Evolutionary conservation across 768 basidiomycete genomes (phyloP).

Genomic region (Sporobolomyces pararoseus): DNA sequence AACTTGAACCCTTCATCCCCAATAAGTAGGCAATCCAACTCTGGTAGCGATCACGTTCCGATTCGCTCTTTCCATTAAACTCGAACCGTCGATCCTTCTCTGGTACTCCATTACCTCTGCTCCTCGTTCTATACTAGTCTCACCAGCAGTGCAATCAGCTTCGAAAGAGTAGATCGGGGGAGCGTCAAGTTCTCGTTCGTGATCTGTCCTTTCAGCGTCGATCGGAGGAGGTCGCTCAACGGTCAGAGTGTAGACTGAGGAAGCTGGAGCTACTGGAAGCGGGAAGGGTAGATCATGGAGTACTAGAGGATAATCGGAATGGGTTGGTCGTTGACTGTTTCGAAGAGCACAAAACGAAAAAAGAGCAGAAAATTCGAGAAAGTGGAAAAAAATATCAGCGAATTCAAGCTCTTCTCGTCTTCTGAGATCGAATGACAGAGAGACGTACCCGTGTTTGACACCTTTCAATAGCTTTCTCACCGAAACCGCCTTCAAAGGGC

Average conservation of each 20-base stretch:
- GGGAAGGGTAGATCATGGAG: constrained; percentile 34
- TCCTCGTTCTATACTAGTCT: constrained; percentile 18
- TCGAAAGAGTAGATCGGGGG: constrained; percentile 22
- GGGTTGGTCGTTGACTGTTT: constrained; percentile 23
- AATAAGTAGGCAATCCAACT: constrained; percentile 1
- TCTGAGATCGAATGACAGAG: too few relatives aligned
- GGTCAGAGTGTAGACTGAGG: constrained; percentile 15
- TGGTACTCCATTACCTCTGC: not conserved
- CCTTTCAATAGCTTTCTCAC: not conserved
- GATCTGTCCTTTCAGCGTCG: not conserved
- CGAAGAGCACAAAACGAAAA: too few relatives aligned
- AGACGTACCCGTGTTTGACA: constrained; percentile 3
- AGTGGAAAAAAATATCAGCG: too few relatives aligned
- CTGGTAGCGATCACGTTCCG: not conserved
- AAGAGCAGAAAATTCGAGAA: too few relatives aligned
- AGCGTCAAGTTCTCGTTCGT: not conserved
- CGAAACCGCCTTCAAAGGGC: not conserved
- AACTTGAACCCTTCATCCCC: not conserved
- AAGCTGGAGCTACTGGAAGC: constrained; percentile 17
- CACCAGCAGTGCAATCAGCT: constrained; percentile 8
- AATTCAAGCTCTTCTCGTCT: too few relatives aligned
- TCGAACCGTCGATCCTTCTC: not conserved
- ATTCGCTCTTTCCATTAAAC: not conserved
- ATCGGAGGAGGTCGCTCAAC: constrained; percentile 27
- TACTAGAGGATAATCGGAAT: constrained; percentile 12